phyloP scores from a whole-genome alignment of 371 early-diverging fungal species.

The Apophysomyces sp. region DNA sequence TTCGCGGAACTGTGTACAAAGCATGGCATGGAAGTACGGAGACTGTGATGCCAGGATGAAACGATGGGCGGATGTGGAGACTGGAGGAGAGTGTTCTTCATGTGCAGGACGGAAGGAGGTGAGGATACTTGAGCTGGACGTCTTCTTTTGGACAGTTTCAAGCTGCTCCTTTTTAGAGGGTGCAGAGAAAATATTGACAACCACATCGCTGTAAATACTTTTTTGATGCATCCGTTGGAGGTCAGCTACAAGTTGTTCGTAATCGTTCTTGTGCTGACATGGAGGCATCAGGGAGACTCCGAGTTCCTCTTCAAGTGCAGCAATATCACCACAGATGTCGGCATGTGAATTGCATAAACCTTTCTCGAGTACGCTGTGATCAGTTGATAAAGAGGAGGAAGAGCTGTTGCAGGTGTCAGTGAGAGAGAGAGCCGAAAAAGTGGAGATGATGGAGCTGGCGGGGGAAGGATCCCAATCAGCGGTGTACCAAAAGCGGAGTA shows the following conservation, averaged over 20 bases:
- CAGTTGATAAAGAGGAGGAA: constrained; percentile 2
- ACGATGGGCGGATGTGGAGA: constrained; percentile 30
- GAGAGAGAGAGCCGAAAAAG: constrained; percentile 8
- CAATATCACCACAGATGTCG: constrained; percentile 8
- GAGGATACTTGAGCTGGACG: neutral
- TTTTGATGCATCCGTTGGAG: constrained; percentile 26
- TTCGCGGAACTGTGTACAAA: constrained; percentile 29
- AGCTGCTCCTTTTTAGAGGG: constrained; percentile 2
- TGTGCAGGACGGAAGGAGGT: neutral
- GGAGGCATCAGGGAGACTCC: constrained; percentile 10
- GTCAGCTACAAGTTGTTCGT: constrained; percentile 25
- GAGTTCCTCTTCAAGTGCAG: constrained; percentile 13
- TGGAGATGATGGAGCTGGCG: neutral
- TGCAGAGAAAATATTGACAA: constrained; percentile 17
- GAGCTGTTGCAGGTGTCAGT: constrained; percentile 1
- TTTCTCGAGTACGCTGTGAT: neutral
- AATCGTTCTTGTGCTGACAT: constrained; percentile 13
- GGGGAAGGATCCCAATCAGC: constrained; percentile 17
- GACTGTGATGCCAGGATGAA: constrained; percentile 46
- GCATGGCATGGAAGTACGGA: constrained; percentile 40
- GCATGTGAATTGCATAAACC: neutral
- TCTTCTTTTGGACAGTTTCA: constrained; percentile 8
- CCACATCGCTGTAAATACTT: constrained; percentile 26
- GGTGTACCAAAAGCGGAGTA: constrained; percentile 49
- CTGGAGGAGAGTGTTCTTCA: constrained; percentile 2